A percentile compares a stretch with the other conserved stretches of the same genome.
These are phyloP conservation scores for Dicorynia guianensis DNA, from an alignment of 306 rosid species.

Conservation along the genomic window DNA sequence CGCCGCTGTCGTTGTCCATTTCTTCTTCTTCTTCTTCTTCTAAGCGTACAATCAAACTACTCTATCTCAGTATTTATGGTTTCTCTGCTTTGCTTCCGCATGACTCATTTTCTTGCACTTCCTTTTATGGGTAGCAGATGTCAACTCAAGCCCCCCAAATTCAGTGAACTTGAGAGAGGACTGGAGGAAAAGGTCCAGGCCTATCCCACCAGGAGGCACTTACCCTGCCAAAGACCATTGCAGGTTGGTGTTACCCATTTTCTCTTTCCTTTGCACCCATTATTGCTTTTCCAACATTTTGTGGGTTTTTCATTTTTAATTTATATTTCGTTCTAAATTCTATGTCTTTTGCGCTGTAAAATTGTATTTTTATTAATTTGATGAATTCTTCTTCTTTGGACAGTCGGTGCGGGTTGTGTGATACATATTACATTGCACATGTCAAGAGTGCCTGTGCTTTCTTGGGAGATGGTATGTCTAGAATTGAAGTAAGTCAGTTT, in stretches of 20 bases:
- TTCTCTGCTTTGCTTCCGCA: not conserved
- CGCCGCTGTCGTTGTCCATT: constrained; percentile 55
- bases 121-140: constrained; percentile 47
- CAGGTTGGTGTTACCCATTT: constrained; percentile 57
- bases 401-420: constrained; percentile 95
- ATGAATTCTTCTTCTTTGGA: constrained; percentile 26
- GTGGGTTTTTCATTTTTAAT: not conserved
- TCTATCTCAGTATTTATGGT: constrained; percentile 4
- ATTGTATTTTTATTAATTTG: not conserved
- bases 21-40: constrained; percentile 66
- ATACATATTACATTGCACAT: constrained; percentile 94
- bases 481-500: constrained; percentile 72
- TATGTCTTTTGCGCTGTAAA: not conserved
- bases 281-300: not conserved
- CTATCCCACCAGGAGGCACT: constrained; percentile 91
- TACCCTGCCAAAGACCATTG: constrained; percentile 97
- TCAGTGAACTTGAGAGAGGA: constrained; percentile 68
- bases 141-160: constrained; percentile 45
- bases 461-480: constrained; percentile 97
- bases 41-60: constrained; percentile 49
- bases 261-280: not conserved
- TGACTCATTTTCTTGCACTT: not conserved
- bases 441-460: constrained; percentile 98
- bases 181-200: constrained; percentile 87
- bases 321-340: not conserved